Evolutionary conservation across 176 grass and related monocot genomes (phyloP), one percentile per base, ranked within the genome.

Genomic region (Lolium rigidum): DNA sequence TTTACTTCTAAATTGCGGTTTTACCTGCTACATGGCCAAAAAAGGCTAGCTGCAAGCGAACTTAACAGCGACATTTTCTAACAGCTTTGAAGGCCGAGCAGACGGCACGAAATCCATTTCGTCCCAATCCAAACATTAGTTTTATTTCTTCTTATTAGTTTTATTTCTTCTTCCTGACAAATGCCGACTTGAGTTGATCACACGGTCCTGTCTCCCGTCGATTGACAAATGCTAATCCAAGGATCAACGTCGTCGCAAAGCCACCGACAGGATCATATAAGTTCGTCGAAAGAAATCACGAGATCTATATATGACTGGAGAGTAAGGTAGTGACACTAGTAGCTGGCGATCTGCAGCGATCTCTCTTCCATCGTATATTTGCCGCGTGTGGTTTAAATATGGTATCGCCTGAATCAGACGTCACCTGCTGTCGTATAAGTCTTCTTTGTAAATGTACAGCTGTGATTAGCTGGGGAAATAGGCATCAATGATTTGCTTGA

Each of bases 191-290:
- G 46, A 70, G 20, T 3, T 24, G 18, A 39, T 46, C 25, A 78
- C 50, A 52, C 50, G 76, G 47, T 85, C 76, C n/a, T 85, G 88
- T 82, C 83, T 22, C 88, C 88, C 3, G 2, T 67, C 6, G 77
- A 41, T 86, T 69, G 50, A 90, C 78, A 90, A 86, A 50, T 77
- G 49, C 20, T 6, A 47, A 50, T 1, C 4, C 10, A 52, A 11
- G 5, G 50, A 16, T 62, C 78, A 50, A 90, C 71, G 78, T 82
- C 39, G 83, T 18, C 35, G 16, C 58, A 58, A 68, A 75, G 21
- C 14, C 9, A 18, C n/a, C 3, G 3, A 5, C 12, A 88, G 28
- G 59, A 71, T 68, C 65, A n/a, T n/a, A 26, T 17, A 38, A 43
- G 41, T 43, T 43, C 41, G 41, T 43, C 4, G 41, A 43, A 43